Evolutionary conservation across 495 filamentous ascomycete species (phyloP).

Genomic region (Cenococcum geophilum): DNA sequence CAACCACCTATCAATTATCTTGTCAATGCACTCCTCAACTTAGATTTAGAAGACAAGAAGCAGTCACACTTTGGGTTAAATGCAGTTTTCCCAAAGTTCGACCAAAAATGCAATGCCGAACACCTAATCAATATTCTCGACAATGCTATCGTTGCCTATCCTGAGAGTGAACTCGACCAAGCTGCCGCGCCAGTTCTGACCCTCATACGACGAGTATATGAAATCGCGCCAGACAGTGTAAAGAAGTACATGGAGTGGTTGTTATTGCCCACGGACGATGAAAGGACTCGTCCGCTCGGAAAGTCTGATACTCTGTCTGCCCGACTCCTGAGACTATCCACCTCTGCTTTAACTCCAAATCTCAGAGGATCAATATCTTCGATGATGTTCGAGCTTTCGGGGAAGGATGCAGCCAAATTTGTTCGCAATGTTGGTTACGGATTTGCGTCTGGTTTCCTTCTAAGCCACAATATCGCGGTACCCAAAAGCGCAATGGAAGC

Average conservation of each 20-base stretch:
- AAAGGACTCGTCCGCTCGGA: constrained; percentile 75
- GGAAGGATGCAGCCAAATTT: constrained; percentile 43
- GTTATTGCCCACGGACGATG: constrained; percentile 71
- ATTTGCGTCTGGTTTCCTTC: constrained; percentile 82
- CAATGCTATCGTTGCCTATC: constrained; percentile 53
- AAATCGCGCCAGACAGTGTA: constrained; percentile 60
- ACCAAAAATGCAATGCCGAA: constrained; percentile 56
- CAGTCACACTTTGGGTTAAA: constrained; percentile 21
- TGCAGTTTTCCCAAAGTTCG: constrained; percentile 56
- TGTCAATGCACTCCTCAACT: constrained; percentile 73
- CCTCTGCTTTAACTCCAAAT: constrained; percentile 59
- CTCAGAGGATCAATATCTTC: constrained; percentile 69
- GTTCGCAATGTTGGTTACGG: constrained; percentile 60
- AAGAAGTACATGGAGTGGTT: constrained; percentile 56
- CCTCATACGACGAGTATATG: constrained; percentile 63
- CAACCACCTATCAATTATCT: constrained; percentile 57
- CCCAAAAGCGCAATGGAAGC: constrained; percentile 61
- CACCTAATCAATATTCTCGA: constrained; percentile 70
- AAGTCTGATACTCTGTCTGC: constrained; percentile 67
- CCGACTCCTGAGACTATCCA: constrained; percentile 71
- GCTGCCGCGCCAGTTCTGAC: constrained; percentile 64
- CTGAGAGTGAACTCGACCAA: constrained; percentile 61
- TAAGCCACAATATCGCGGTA: constrained; percentile 70
- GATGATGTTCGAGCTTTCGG: constrained; percentile 81
- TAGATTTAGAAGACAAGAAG: constrained; percentile 56